Conservation (phyloP, 768 basidiomycete species). For the Leccinum barrowsii region DNA sequence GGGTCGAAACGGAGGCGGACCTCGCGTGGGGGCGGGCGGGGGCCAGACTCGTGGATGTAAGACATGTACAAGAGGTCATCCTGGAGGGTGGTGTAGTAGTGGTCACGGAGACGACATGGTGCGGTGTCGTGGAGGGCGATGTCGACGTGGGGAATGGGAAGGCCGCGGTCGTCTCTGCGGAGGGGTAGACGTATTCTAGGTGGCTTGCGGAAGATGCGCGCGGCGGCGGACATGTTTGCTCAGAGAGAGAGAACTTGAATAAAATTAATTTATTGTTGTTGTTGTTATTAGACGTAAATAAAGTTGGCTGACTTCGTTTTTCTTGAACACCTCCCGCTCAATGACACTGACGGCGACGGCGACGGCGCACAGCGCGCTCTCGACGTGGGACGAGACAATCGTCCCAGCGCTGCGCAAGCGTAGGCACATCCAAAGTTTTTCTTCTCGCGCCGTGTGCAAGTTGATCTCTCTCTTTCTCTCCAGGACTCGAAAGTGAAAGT, state of each 20-base stretch:
- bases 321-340: slow-evolving; percentile 11
- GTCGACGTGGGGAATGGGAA: slow-evolving; percentile 71
- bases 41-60: slow-evolving; percentile 70
- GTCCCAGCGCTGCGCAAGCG: slow-evolving; percentile 79
- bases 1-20: slow-evolving; percentile 73
- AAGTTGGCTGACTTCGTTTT: slow-evolving; percentile 8
- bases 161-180: slow-evolving; percentile 47
- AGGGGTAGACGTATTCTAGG: slow-evolving; percentile 46
- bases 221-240: slow-evolving; percentile 20
- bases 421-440: slow-evolving; percentile 33
- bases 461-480: background rate
- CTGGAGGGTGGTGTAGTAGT: slow-evolving; percentile 79
- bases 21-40: slow-evolving; percentile 49
- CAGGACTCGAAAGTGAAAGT: slow-evolving; percentile 81
- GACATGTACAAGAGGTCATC: slow-evolving; percentile 95
- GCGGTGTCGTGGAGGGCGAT: slow-evolving; percentile 67
- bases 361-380: slow-evolving; percentile 35
- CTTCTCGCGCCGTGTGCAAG: background rate
- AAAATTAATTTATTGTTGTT: background rate
- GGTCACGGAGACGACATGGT: slow-evolving; percentile 70
- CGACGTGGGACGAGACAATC: slow-evolving; percentile 79
- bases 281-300: background rate
- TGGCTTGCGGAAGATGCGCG: slow-evolving; percentile 51
- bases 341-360: slow-evolving; percentile 41
- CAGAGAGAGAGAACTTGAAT: background rate